Base-by-base conservation (phyloP, 352 stramenopile species). In the Lagenidium sp. region DNA sequence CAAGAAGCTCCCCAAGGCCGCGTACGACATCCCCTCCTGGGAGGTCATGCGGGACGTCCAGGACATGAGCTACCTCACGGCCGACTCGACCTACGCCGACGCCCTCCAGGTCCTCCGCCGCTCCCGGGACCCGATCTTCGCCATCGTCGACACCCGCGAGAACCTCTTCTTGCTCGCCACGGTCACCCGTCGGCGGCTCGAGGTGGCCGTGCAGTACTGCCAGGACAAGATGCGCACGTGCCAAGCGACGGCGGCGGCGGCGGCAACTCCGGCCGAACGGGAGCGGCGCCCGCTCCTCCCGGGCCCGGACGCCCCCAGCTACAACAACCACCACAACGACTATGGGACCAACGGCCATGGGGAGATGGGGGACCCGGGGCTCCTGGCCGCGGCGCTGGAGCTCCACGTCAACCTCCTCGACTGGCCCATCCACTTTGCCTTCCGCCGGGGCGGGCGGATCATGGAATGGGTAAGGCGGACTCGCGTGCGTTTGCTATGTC, bases 21-120 rank as follows among this genome's bases (percentile, higher is more conserved):
- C 79, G 24, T 91, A 89, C 59, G 73, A 91, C 28, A 84, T 91
- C 37, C 79, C 80, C 11, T 70, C 72, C 8, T 87, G 75, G 70
- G 79, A 95, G 34, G 79, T 91, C 35, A 91, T 91, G 75, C 74
- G 75, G 34, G 76, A 85, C 36, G 74, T 88, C 10, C 51, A 72
- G 31, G 52, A 79, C 40, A 87, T 87, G 68, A 59, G 53, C 15
- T 50, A 75, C 15, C 46, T 91, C 29, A 82, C 56, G 21, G 72
- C 75, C 20, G 75, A 91, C 42, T 85, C 74, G 20, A 85, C 70
- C 1, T 91, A 91, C 26, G 49, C 56, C 18, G 63, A 85, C 36
- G 79, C 73, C 3, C 41, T 76, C 8, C 40, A 54, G 10, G 43
- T 88, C 39, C 60, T 91, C 2, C 51, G 55, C 7, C 37, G 47